A percentile compares a stretch with the other conserved stretches of the same genome.
Conservation (phyloP, 805 yeast genomes). For the Tetrapisispora nanseiensis region DNA sequence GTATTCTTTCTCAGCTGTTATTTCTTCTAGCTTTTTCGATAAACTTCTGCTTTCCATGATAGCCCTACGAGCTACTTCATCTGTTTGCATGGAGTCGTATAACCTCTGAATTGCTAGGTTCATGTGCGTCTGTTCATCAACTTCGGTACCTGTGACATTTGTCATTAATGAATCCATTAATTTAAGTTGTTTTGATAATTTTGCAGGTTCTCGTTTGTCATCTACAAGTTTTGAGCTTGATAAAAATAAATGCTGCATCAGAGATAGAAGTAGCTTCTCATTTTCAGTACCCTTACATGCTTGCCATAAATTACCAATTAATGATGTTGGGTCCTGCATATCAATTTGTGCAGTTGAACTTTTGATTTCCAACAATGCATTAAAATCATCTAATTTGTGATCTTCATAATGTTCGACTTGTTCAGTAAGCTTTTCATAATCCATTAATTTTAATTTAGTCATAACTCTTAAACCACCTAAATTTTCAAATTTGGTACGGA, state of each 20-base stretch:
- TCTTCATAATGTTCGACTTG: constrained; percentile 59
- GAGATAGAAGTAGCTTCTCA: constrained; percentile 39
- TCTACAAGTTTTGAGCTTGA: constrained; percentile 22
- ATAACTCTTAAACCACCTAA: constrained; percentile 25
- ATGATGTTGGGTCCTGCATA: constrained; percentile 52
- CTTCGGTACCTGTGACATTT: constrained; percentile 45
- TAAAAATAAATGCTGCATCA: constrained; percentile 31
- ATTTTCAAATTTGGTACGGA: constrained; percentile 27
- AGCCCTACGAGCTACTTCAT: constrained; percentile 79
- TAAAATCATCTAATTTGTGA: constrained; percentile 28
- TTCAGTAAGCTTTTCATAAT: constrained; percentile 53
- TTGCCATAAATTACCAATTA: constrained; percentile 41
- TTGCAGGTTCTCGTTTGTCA: constrained; percentile 19
- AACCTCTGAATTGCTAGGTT: constrained; percentile 75
- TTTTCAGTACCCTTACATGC: constrained; percentile 50
- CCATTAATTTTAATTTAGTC: constrained; percentile 43
- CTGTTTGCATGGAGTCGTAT: constrained; percentile 70
- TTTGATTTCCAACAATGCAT: constrained; percentile 16
- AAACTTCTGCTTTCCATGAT: constrained; percentile 49
- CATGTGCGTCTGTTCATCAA: constrained; percentile 52
- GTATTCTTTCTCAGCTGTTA: constrained; percentile 47
- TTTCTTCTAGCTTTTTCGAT: constrained; percentile 39
- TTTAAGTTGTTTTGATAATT: constrained; percentile 31
- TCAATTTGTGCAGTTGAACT: constrained; percentile 32
- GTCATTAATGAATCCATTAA: constrained; percentile 65